Base-by-base conservation (phyloP, 1,284 basidiomycete genomes). In the Cutaneotrichosporon mucoides region DNA sequence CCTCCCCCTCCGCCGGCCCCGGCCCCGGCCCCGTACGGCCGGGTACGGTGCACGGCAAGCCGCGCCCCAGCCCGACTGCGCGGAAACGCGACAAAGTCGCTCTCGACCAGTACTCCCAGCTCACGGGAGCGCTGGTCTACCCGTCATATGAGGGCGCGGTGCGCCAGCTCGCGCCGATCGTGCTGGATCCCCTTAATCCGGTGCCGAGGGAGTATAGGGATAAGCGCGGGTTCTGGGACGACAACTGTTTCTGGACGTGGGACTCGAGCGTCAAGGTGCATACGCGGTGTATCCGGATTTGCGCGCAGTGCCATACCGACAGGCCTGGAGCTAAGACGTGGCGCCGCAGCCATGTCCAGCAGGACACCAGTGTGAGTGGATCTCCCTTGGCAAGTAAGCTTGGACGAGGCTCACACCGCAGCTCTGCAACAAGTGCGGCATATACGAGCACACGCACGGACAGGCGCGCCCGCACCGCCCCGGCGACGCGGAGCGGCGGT, bases 341-440 rank as follows among this genome's bases (percentile, higher is more conserved):
- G 60, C 60, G 60, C 40, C 55, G 55, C 41, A 53, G 51, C 33
- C 44, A 53, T 16, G 24, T 50, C 33, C 56, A 56, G 35, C 45
- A 47, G 36, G 36, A 51, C 38, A 58, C 45, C n/a, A 55, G 53
- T n/a, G 56, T 57, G 44, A 57, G 56, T 55, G 13, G 33, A 9
- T 24, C 24, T 3, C 24, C 10, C 13, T 4, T 24, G 24, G 3
- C 24, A 24, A 24, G 24, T 24, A 24, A 24, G 24, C 24, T 2
- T 24, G 24, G 24, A 2, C 3, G 24, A 2, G 24, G 24, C 24
- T 24, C 2, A 24, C 24, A n/a, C 24, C 16, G 2, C 50, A 61
- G 60, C 52, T 61, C 47, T 61, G 60, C 56, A 61, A 61, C 53
- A 61, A 58, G 42, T 61, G 60, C 43, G 60, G 60, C 9, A 61